Percentiles rank a stretch among this genome's conserved stretches.
These are phyloP conservation scores for Epichloe elymi DNA, from an alignment of 2,329 filamentous ascomycete species.

Conservation along the genomic window DNA sequence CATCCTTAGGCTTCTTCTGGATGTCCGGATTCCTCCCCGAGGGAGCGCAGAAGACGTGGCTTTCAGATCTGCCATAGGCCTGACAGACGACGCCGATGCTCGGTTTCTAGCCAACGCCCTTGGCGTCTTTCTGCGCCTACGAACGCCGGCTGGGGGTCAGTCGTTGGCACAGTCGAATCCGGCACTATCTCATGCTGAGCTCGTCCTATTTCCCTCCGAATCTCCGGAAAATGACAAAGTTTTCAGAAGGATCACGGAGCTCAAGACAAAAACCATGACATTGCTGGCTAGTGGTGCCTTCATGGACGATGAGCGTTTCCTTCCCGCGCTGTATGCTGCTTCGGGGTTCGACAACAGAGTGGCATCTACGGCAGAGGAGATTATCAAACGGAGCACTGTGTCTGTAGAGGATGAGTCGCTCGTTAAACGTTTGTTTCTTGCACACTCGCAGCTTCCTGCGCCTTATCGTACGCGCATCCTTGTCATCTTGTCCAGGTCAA, in stretches of 20 bases:
- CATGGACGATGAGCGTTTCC: conserved; percentile 65
- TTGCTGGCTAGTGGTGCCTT: conserved; percentile 81
- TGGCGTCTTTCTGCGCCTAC: conserved; percentile 52
- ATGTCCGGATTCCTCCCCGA: conserved; percentile 57
- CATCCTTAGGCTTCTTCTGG: conserved; percentile 61
- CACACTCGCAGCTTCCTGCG: conserved; percentile 62
- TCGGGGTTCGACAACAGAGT: conserved; percentile 72
- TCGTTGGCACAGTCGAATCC: conserved; percentile 21
- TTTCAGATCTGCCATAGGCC: conserved; percentile 51
- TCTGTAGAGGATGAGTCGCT: conserved; percentile 57
- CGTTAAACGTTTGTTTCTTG: conserved; percentile 52
- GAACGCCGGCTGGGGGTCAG: conserved; percentile 16
- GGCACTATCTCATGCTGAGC: conserved; percentile 17
- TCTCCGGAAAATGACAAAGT: conserved; percentile 51
- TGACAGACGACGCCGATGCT: conserved; percentile 56
- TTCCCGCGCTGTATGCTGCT: conserved; percentile 73
- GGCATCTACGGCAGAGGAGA: conserved; percentile 74
- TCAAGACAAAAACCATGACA: conserved; percentile 45
- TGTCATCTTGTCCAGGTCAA: conserved; percentile 62
- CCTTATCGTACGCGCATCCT: conserved; percentile 69
- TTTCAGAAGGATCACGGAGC: conserved; percentile 25
- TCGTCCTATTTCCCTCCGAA: conserved; percentile 18
- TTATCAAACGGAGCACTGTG: conserved; percentile 66
- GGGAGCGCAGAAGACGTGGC: conserved; percentile 66
- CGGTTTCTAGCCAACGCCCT: conserved; percentile 62